phyloP scores from a whole-genome alignment of 768 basidiomycete species.

The Austroboletus festivus region DNA sequence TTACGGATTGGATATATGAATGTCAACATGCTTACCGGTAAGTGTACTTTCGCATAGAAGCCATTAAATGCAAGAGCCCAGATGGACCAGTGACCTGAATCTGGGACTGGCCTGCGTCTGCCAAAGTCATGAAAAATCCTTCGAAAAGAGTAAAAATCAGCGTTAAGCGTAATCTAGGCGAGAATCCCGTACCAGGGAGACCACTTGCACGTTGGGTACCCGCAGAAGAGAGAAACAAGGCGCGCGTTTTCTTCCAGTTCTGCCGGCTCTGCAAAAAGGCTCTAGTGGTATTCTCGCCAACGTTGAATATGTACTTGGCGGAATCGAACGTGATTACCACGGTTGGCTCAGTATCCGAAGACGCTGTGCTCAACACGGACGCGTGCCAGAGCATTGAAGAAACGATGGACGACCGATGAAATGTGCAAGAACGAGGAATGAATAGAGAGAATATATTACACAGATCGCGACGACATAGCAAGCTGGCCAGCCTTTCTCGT shows the following conservation, averaged over 20 bases:
- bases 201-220: conserved; percentile 65
- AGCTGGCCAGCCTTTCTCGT: conserved; percentile 22
- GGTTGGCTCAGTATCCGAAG: conserved; percentile 80
- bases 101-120: conserved; percentile 60
- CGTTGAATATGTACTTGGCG: conserved; percentile 86
- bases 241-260: conserved; percentile 64
- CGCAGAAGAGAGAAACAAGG: conserved; percentile 69
- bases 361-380: conserved; percentile 52
- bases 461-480: conserved; percentile 23
- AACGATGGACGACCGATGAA: conserved; percentile 14
- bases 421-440: conserved; percentile 10
- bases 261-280: conserved; percentile 65
- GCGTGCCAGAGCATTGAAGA: conserved; percentile 58
- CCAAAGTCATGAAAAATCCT: conserved; percentile 80
- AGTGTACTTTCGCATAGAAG: conserved; percentile 65
- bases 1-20: too few species aligned
- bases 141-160: neutral
- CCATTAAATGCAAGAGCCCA: conserved; percentile 67
- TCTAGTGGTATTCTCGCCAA: conserved; percentile 76
- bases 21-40: conserved; percentile 46
- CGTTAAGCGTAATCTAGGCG: neutral
- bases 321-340: conserved; percentile 72
- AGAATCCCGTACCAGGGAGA: conserved; percentile 57
- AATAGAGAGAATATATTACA: conserved; percentile 23
- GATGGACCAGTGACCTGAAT: conserved; percentile 69